These are phyloP conservation scores for Piper betle DNA, from an alignment of 164 flowering plant species.

Conservation along the genomic window DNA sequence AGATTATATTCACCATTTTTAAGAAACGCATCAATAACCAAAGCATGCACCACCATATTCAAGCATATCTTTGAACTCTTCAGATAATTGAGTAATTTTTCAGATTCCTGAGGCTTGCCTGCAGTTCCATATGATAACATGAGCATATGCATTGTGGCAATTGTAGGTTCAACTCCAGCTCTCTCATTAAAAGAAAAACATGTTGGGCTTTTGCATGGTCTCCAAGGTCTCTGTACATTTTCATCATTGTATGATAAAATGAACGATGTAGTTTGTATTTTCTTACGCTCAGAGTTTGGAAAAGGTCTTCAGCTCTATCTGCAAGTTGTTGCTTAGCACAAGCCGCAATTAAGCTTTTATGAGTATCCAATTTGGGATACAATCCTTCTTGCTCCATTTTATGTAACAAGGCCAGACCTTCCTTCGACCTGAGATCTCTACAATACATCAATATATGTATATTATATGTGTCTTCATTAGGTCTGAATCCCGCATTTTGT, in stretches of 20 bases:
- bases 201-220: slow-evolving; percentile 64
- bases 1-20: slow-evolving; percentile 52
- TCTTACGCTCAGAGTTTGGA: slow-evolving; percentile 40
- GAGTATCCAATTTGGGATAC: slow-evolving; percentile 69
- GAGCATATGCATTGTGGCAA: slow-evolving; percentile 94
- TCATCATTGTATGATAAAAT: slow-evolving; percentile 90
- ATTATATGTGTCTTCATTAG: slow-evolving; percentile 80
- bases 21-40: slow-evolving; percentile 86
- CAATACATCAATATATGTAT: slow-evolving; percentile 86
- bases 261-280: slow-evolving; percentile 71
- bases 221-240: slow-evolving; percentile 60
- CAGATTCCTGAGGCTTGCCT: slow-evolving; percentile 77
- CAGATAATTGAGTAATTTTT: slow-evolving; percentile 56
- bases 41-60: slow-evolving; percentile 59
- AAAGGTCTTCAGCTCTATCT: slow-evolving; percentile 72
- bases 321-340: slow-evolving; percentile 51
- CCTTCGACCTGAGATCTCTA: slow-evolving; percentile 78
- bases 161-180: slow-evolving; percentile 64
- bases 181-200: slow-evolving; percentile 58
- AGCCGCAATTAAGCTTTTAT: slow-evolving; percentile 77
- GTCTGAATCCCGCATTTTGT: slow-evolving; percentile 44
- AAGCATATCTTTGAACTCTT: slow-evolving; percentile 31
- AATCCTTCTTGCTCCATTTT: slow-evolving; percentile 54
- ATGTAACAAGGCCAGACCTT: slow-evolving; percentile 57
- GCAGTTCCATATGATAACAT: slow-evolving; percentile 85